Conservation (phyloP, 2,329 filamentous ascomycete species). For the Emydomyces testavorans region DNA sequence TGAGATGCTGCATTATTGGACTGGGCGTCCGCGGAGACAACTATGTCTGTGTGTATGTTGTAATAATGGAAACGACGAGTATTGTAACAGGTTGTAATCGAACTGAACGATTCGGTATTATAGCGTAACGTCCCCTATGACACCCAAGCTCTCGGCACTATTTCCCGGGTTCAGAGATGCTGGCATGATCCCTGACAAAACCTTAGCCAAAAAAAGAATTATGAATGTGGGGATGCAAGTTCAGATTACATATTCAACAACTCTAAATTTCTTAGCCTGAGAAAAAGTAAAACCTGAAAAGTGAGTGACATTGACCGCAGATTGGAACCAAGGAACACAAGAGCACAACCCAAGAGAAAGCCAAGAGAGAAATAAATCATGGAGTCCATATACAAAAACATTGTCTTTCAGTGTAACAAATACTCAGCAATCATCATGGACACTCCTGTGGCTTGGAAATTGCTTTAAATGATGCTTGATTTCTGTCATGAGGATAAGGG, state of each 20-base stretch:
- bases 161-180: slow-evolving; percentile 7
- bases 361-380: neutral
- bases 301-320: slow-evolving; percentile 4
- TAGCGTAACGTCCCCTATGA: neutral
- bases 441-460: slow-evolving; percentile 3
- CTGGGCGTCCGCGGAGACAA: too few species aligned
- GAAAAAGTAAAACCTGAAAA: too few species aligned
- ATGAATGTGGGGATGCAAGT: slow-evolving; percentile 11
- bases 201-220: slow-evolving; percentile 12
- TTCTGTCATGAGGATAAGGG: neutral
- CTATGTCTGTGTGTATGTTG: neutral
- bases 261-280: slow-evolving; percentile 1
- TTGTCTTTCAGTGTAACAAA: slow-evolving; percentile 4
- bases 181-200: slow-evolving; percentile 3
- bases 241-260: neutral
- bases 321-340: neutral
- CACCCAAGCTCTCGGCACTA: slow-evolving; percentile 5
- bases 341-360: slow-evolving; percentile 1
- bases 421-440: neutral
- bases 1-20: neutral
- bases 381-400: neutral
- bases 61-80: neutral
- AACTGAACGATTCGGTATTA: neutral
- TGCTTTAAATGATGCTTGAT: neutral
- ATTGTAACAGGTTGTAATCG: neutral